phyloP scores from a whole-genome alignment of 106 monocot genomes.

The Dioscorea alata region DNA sequence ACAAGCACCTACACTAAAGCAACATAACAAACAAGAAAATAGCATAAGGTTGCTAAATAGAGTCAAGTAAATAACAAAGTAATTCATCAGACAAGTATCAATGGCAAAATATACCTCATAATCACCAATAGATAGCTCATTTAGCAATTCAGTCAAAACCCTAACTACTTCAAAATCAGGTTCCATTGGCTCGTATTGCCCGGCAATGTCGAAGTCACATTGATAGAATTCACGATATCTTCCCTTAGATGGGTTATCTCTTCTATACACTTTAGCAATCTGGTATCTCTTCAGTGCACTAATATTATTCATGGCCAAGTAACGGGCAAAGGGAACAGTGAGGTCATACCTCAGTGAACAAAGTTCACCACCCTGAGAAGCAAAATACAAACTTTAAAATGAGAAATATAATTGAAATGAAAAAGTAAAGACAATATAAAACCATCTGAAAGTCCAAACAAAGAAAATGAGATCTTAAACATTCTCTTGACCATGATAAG shows the following conservation, averaged over 20 bases:
- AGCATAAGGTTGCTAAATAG: background rate
- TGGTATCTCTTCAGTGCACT: constrained; percentile 86
- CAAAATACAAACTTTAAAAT: too few species aligned
- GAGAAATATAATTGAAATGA: too few species aligned
- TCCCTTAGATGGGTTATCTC: constrained; percentile 97
- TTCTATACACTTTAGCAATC: constrained; percentile 94
- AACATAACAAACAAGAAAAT: background rate
- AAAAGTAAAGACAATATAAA: too few species aligned
- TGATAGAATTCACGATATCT: constrained; percentile 98
- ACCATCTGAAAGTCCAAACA: too few species aligned
- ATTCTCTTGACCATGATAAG: too few species aligned
- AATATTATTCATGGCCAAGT: constrained; percentile 83
- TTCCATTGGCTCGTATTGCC: constrained; percentile 82
- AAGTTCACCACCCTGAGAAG: constrained; percentile 81
- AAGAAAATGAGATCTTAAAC: too few species aligned
- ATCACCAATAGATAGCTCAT: constrained; percentile 74
- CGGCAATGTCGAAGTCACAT: constrained; percentile 97
- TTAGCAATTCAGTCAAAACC: constrained; percentile 77
- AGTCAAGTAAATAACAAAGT: background rate
- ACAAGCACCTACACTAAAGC: background rate
- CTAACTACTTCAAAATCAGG: constrained; percentile 92
- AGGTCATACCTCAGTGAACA: constrained; percentile 94
- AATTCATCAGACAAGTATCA: background rate
- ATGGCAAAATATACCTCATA: constrained; percentile 56
- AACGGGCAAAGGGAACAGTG: constrained; percentile 96